phyloP scores from a whole-genome alignment of 495 filamentous ascomycete genomes.

The Cairneyella variabilis region DNA sequence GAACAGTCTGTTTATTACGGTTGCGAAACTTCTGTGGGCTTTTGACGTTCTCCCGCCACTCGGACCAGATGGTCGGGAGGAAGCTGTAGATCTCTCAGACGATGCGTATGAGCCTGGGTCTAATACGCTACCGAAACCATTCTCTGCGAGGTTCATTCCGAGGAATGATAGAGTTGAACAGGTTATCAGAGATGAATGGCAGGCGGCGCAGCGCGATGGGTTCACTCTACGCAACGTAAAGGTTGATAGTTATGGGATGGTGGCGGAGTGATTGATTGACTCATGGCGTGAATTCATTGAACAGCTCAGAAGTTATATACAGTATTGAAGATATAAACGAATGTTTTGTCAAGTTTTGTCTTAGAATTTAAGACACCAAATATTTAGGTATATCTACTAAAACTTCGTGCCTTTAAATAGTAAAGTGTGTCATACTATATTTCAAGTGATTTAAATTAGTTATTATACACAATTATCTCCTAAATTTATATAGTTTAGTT shows the following conservation, averaged over 20 bases:
- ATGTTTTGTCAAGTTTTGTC: too few species aligned
- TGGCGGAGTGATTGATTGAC: too few species aligned
- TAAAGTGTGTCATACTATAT: too few species aligned
- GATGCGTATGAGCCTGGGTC: neutral
- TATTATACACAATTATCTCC: too few species aligned
- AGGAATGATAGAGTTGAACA: neutral
- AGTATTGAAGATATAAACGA: too few species aligned
- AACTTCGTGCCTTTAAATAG: too few species aligned
- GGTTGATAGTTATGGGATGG: neutral
- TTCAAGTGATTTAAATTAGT: too few species aligned
- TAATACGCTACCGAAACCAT: neutral
- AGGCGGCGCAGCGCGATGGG: neutral
- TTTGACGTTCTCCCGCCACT: slow-evolving; percentile 29
- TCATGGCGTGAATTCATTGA: too few species aligned
- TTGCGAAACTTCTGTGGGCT: slow-evolving; percentile 44
- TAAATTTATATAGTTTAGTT: too few species aligned
- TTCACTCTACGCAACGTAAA: neutral
- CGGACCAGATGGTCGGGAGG: neutral
- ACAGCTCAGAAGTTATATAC: too few species aligned
- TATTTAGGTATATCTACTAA: too few species aligned
- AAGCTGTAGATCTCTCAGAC: neutral
- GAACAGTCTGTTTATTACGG: slow-evolving; percentile 37
- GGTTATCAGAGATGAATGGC: neutral
- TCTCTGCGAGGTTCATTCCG: neutral
- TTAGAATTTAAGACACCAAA: too few species aligned